Base-by-base conservation (phyloP, 192 early-diverging fungal species). In the Chytriomyces hyalinus region DNA sequence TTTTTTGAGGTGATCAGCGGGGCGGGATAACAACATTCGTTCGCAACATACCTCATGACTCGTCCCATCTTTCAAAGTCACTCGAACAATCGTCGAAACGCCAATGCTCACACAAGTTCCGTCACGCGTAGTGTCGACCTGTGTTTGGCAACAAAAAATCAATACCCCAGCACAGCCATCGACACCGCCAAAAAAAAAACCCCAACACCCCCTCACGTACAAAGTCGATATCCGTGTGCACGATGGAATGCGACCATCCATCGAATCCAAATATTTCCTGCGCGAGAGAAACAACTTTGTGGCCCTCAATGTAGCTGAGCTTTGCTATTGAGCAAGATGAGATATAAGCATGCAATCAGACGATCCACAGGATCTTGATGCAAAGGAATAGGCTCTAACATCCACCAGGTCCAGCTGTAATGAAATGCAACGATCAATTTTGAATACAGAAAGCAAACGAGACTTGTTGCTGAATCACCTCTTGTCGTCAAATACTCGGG, bases 251-350 rank as follows among this genome's bases (percentile, higher is more conserved):
- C 49, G 87, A 87, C 97, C 97, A 99, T 9, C 96, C 96, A 76
- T 97, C 88, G 80, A 97, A 98, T 4, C 96, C 97, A 87, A 99
- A 98, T 6, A 97, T 76, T 43, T 94, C 91, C 76, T 99, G 96
- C 61, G 97, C 97, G 46, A 98, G 80, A 75, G 91, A 91, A 57
- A 94, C 93, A 49, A 88, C 90, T 44, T 89, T 92, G 90, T 90
- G 92, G 7, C 94, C 95, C 78, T 95, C 94, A 49, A 96, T 73
- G 67, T 95, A 95, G n/a, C 84, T 85, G 13, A 96, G 82, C 26
- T 90, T 90, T 0, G 78, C 77, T 79, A 59, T 45, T 2, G 36
- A 36, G 51, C 28, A 64, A 50, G 17, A 11, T 43, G 10, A 45
- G 15, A 49, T 36, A 11, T 13, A 61, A 6, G 22, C 65, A 61